Evolutionary conservation across 2,329 filamentous ascomycete species (phyloP).

Genomic region (Volutella citrinella): DNA sequence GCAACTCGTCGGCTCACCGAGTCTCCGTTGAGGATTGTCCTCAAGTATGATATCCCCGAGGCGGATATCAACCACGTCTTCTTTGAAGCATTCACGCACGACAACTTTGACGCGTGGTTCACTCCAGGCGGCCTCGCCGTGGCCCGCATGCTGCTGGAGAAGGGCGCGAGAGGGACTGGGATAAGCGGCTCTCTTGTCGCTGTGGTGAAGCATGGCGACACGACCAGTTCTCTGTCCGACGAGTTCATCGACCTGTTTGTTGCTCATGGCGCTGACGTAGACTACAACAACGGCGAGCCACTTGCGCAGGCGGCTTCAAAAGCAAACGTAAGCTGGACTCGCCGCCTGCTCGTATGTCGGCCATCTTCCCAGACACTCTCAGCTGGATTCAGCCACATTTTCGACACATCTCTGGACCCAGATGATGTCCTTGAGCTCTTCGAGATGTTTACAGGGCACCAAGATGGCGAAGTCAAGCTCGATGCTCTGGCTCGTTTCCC

Average conservation of each 20-base stretch:
- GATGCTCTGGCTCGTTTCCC: slow-evolving; percentile 47
- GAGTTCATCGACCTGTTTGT: slow-evolving; percentile 42
- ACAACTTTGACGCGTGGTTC: slow-evolving; percentile 43
- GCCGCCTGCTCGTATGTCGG: slow-evolving; percentile 46
- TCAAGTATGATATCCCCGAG: slow-evolving; percentile 38
- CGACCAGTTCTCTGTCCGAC: slow-evolving; percentile 37
- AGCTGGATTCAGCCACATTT: slow-evolving; percentile 53
- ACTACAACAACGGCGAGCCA: slow-evolving; percentile 51
- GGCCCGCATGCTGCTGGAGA: slow-evolving; percentile 45
- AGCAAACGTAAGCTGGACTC: slow-evolving; percentile 48
- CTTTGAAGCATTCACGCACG: slow-evolving; percentile 40
- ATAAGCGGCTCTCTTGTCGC: slow-evolving; percentile 44
- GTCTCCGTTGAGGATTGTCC: slow-evolving; percentile 39
- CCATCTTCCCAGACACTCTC: slow-evolving; percentile 50
- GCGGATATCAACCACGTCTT: slow-evolving; percentile 46
- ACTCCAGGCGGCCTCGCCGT: slow-evolving; percentile 44
- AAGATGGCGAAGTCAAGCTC: slow-evolving; percentile 44
- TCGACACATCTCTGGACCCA: slow-evolving; percentile 49
- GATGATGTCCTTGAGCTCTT: slow-evolving; percentile 50
- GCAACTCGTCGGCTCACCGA: slow-evolving; percentile 39
- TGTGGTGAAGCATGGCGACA: slow-evolving; percentile 41
- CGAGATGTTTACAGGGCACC: slow-evolving; percentile 48
- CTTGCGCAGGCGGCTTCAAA: slow-evolving; percentile 52
- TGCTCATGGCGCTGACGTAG: slow-evolving; percentile 42
- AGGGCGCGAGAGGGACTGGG: slow-evolving; percentile 45